Evolutionary conservation across 305 asterid genomes (phyloP).

Genomic region (Fraxinus albicans): DNA sequence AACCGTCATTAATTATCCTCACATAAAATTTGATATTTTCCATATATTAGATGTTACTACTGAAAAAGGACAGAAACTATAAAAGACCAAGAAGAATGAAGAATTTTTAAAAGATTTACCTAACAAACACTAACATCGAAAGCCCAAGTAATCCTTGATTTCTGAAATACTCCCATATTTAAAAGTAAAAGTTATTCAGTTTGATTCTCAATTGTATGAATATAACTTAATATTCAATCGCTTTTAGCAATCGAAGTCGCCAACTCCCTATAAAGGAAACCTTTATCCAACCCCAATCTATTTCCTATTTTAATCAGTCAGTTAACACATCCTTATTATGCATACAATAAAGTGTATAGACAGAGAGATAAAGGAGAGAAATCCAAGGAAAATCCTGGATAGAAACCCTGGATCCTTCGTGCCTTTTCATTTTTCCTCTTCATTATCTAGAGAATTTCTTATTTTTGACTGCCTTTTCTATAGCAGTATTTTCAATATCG

Average conservation of each 20-base stretch:
- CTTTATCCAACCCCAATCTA: constrained; percentile 25
- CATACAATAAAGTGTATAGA: neutral
- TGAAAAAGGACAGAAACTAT: neutral
- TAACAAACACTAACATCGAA: constrained; percentile 83
- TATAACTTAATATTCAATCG: constrained; percentile 25
- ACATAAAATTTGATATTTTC: neutral
- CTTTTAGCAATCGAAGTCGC: constrained; percentile 21
- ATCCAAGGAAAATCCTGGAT: constrained; percentile 30
- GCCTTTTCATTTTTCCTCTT: constrained; percentile 6
- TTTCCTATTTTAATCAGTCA: constrained; percentile 15
- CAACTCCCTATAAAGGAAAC: neutral
- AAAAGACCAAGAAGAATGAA: constrained; percentile 15
- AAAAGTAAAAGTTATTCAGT: constrained; percentile 38
- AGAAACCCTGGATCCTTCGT: constrained; percentile 48
- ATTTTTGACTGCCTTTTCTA: neutral
- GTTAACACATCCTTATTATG: constrained; percentile 10
- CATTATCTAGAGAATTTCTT: neutral
- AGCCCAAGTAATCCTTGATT: constrained; percentile 87
- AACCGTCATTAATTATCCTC: neutral
- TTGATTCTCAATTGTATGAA: constrained; percentile 30
- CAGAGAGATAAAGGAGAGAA: neutral
- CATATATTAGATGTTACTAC: constrained; percentile 2
- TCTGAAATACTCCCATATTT: constrained; percentile 78
- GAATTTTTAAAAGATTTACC: constrained; percentile 52
- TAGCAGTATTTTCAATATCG: neutral